phyloP scores from a whole-genome alignment of 495 filamentous ascomycete genomes.

The Immersiella caudata region DNA sequence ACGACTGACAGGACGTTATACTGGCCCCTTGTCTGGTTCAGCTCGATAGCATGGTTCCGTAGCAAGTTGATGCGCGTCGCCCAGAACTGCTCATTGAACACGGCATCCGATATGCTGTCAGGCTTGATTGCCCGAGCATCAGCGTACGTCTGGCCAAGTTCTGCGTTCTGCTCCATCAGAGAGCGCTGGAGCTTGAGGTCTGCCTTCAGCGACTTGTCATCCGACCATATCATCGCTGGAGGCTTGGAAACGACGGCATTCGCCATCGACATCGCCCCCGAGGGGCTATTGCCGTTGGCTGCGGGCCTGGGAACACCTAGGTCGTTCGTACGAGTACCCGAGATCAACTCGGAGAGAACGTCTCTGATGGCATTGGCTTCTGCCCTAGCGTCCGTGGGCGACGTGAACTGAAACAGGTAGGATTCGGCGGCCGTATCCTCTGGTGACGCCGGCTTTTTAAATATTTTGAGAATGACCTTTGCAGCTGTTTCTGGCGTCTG shows the following conservation, averaged over 20 bases:
- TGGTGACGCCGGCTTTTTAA: conserved; percentile 62
- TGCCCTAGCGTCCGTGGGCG: conserved; percentile 67
- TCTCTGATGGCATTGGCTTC: conserved; percentile 87
- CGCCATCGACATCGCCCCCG: conserved; percentile 53
- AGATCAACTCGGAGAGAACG: conserved; percentile 74
- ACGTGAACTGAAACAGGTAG: conserved; percentile 87
- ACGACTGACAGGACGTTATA: conserved; percentile 94
- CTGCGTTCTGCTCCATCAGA: conserved; percentile 73
- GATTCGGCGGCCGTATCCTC: conserved; percentile 57
- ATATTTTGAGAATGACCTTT: conserved; percentile 91
- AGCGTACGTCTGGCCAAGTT: conserved; percentile 76
- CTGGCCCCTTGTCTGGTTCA: conserved; percentile 76
- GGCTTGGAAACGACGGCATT: conserved; percentile 49
- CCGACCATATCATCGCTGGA: conserved; percentile 64
- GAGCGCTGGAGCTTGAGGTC: conserved; percentile 84
- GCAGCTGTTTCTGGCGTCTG: conserved; percentile 80
- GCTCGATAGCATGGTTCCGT: conserved; percentile 87
- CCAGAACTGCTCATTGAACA: conserved; percentile 93
- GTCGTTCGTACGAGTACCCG: conserved; percentile 63
- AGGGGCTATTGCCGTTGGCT: conserved; percentile 38
- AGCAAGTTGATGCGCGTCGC: conserved; percentile 79
- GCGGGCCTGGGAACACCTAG: conserved; percentile 46
- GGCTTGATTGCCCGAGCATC: conserved; percentile 78
- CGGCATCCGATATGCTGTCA: conserved; percentile 70
- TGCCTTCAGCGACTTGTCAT: conserved; percentile 70